These are phyloP conservation scores for Pelargonium cotyledonis DNA, from an alignment of 441 rosid genomes.

Conservation along the genomic window DNA sequence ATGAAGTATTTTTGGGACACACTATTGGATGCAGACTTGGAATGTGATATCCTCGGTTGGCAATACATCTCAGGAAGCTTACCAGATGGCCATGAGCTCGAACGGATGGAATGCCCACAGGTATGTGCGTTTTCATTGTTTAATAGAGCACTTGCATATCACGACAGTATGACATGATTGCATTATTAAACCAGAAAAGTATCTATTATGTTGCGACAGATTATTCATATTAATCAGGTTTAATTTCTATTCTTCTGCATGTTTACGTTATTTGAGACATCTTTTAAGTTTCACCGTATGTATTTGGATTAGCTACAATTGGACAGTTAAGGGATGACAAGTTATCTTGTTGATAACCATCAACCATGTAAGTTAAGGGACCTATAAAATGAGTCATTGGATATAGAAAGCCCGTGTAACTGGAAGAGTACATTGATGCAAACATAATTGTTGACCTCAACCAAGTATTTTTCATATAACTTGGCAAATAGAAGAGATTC, in stretches of 20 bases:
- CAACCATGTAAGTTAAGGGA: no score
- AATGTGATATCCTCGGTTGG: constrained; percentile 98
- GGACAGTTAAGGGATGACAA: constrained; percentile 80
- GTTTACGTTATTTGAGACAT: neutral
- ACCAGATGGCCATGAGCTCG: constrained; percentile 84
- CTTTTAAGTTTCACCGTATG: no score
- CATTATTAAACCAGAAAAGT: no score
- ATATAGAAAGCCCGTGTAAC: no score
- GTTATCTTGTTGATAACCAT: constrained; percentile 19
- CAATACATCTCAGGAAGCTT: constrained; percentile 89
- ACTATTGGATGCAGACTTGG: constrained; percentile 89
- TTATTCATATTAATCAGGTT: no score
- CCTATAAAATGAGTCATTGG: no score
- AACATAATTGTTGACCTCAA: no score
- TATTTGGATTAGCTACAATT: neutral
- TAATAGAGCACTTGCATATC: neutral
- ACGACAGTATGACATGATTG: no score
- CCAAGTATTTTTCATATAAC: no score
- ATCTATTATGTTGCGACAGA: no score
- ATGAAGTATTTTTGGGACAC: constrained; percentile 99
- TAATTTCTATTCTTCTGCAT: neutral
- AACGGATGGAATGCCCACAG: constrained; percentile 93
- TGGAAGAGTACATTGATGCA: no score
- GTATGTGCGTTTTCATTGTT: constrained; percentile 18
- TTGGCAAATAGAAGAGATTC: no score